Percentiles rank a stretch among this genome's conserved stretches.
Evolutionary conservation across 164 flowering plant species (phyloP).

Genomic region (Saururus chinensis): DNA sequence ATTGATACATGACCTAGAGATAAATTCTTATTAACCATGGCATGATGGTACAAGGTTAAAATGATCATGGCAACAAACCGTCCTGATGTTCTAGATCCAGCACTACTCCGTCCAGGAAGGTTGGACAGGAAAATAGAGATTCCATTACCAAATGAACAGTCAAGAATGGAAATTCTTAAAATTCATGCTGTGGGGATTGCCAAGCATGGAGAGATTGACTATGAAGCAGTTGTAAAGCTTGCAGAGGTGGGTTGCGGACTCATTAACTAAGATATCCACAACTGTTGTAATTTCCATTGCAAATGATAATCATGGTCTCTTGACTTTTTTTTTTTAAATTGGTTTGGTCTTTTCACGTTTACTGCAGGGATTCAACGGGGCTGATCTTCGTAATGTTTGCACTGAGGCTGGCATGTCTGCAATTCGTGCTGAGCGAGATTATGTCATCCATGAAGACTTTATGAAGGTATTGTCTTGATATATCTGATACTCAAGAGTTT

Average conservation of each 20-base stretch:
- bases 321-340: neutral
- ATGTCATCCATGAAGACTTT: slow-evolving; percentile 96
- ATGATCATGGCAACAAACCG: slow-evolving; percentile 99
- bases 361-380: slow-evolving; percentile 87
- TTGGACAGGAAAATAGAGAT: slow-evolving; percentile 93
- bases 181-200: slow-evolving; percentile 96
- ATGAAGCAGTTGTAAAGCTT: slow-evolving; percentile 93
- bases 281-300: neutral
- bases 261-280: neutral
- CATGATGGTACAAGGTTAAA: slow-evolving; percentile 41
- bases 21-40: neutral
- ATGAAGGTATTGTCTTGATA: slow-evolving; percentile 64
- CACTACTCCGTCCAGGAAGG: slow-evolving; percentile 93
- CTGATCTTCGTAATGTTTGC: slow-evolving; percentile 92
- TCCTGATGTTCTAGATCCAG: slow-evolving; percentile 96
- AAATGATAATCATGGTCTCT: neutral
- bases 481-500: too few species aligned
- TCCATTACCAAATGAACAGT: slow-evolving; percentile 88
- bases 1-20: neutral
- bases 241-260: slow-evolving; percentile 54
- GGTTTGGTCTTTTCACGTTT: neutral
- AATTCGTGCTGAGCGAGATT: slow-evolving; percentile 89
- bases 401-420: slow-evolving; percentile 99
- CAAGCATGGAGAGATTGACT: slow-evolving; percentile 92
- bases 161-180: slow-evolving; percentile 86